Base-by-base conservation (phyloP, 1,139 yeast genomes). In the Suhomyces yuchorum region DNA sequence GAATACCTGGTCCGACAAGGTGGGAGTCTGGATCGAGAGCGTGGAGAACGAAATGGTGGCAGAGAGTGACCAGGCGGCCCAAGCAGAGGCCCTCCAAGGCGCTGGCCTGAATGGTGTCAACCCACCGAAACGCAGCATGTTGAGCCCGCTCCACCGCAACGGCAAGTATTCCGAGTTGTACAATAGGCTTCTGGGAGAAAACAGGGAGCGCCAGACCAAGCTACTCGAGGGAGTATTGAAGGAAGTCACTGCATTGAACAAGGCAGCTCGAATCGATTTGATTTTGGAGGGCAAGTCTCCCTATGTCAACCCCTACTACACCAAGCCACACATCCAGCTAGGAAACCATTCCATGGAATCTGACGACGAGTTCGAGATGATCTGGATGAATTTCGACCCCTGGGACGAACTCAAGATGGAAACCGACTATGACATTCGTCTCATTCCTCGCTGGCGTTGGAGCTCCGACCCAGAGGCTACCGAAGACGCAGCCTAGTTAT, bases 371-470 rank as follows among this genome's bases (percentile, higher is more conserved):
- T 71, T 75, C 44, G 77, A 75, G 26, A 59, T 64, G 62, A 75
- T 71, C n/a, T 75, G 80, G 80, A 55, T 65, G 32, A 71, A 69
- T 50, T 74, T 75, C 50, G 80, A 78, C 49, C 84, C 84, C 0
- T 80, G 84, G 84, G 75, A 68, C 17, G 78, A 74, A 49, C 62
- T 80, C 50, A 73, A 70, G 47, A 52, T 65, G 24, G 83, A 78
- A 44, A 75, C 80, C 3, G 57, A 55, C 37, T 46, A 50, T 50
- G 76, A 75, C 42, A 71, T 79, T 20, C 61, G 81, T 44, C 65
- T 77, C 44, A 70, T 78, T 17, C 82, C 82, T 6, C 49, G 52
- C 8, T 48, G 51, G 51, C 36, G 47, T 12, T 48, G 48, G 51
- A 28, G 18, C 32, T 42, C 43, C 14, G 42, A 39, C n/a, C 38